Conservation (phyloP, 345 rosid species). For the Turritis glabra region DNA sequence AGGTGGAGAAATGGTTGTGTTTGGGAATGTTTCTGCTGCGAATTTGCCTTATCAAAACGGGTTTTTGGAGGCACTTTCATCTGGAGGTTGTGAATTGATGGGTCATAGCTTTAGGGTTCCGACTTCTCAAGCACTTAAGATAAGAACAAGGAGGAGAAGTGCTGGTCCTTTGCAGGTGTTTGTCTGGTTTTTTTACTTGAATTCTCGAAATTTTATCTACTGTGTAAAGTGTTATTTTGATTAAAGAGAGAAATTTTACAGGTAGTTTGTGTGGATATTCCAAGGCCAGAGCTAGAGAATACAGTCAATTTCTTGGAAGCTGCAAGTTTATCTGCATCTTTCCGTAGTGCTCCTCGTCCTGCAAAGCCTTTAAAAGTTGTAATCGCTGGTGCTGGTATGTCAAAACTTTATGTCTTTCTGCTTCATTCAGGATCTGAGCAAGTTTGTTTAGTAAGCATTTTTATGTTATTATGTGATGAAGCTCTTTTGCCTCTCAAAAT, state of each 20-base stretch:
- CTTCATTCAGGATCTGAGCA: background rate
- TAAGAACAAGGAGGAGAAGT: conserved; percentile 41
- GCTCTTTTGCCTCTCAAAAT: conserved; percentile 6
- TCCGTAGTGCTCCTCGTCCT: conserved; percentile 67
- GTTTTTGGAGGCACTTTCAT: conserved; percentile 37
- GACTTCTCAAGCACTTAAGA: conserved; percentile 33
- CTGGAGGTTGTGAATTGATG: conserved; percentile 49
- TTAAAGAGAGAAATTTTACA: conserved; percentile 28
- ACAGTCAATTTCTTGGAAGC: conserved; percentile 85
- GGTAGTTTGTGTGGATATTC: conserved; percentile 85
- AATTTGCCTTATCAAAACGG: conserved; percentile 42
- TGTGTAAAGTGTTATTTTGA: background rate
- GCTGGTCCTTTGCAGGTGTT: conserved; percentile 55
- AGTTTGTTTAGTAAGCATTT: background rate
- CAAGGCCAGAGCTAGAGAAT: conserved; percentile 81
- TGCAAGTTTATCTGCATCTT: conserved; percentile 73
- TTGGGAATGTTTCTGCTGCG: conserved; percentile 59
- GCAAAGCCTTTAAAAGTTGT: conserved; percentile 73
- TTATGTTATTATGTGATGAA: conserved; percentile 7
- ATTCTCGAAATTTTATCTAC: background rate
- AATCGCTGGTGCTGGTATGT: conserved; percentile 88
- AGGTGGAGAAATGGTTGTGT: conserved; percentile 43
- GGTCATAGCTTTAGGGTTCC: conserved; percentile 49
- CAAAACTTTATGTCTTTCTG: background rate
- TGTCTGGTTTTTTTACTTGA: background rate